Conservation (phyloP, 352 stramenopile genomes). For the Elongisporangium undulatum region DNA sequence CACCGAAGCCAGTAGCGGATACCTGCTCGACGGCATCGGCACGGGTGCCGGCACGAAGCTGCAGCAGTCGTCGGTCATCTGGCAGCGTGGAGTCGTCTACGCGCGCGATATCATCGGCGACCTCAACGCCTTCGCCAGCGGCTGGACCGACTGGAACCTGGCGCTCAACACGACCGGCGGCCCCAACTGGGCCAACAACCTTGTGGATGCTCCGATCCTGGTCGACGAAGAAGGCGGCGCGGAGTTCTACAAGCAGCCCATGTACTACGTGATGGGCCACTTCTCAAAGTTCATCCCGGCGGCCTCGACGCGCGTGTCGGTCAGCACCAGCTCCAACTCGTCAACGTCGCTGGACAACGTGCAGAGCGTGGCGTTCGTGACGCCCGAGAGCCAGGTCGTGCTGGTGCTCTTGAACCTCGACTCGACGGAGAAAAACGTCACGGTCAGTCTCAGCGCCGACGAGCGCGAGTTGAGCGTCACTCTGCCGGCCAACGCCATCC, state of each 20-base stretch:
- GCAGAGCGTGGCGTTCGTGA: constrained; percentile 43
- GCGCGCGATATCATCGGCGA: constrained; percentile 86
- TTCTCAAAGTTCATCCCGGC: constrained; percentile 65
- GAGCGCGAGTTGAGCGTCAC: constrained; percentile 26
- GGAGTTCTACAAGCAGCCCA: constrained; percentile 82
- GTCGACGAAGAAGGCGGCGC: constrained; percentile 42
- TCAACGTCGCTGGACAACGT: constrained; percentile 29
- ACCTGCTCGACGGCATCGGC: constrained; percentile 39
- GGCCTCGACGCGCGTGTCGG: constrained; percentile 38
- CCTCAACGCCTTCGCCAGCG: constrained; percentile 65
- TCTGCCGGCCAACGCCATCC: constrained; percentile 38
- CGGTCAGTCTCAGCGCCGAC: constrained; percentile 31
- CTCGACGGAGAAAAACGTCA: constrained; percentile 28
- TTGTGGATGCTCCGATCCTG: constrained; percentile 68
- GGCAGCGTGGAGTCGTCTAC: constrained; percentile 73
- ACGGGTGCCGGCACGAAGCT: constrained; percentile 47
- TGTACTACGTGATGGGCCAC: constrained; percentile 79
- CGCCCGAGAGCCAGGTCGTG: constrained; percentile 38
- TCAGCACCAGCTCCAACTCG: constrained; percentile 20
- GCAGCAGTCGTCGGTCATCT: constrained; percentile 35
- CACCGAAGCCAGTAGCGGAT: constrained; percentile 76
- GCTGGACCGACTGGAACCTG: constrained; percentile 90
- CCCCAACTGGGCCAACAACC: constrained; percentile 70
- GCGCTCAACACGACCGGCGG: constrained; percentile 67
- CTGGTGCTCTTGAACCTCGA: constrained; percentile 49